Evolutionary conservation across 495 filamentous ascomycete genomes (phyloP), one percentile per base, ranked within the genome.

Genomic region (Penicillium pulvis): DNA sequence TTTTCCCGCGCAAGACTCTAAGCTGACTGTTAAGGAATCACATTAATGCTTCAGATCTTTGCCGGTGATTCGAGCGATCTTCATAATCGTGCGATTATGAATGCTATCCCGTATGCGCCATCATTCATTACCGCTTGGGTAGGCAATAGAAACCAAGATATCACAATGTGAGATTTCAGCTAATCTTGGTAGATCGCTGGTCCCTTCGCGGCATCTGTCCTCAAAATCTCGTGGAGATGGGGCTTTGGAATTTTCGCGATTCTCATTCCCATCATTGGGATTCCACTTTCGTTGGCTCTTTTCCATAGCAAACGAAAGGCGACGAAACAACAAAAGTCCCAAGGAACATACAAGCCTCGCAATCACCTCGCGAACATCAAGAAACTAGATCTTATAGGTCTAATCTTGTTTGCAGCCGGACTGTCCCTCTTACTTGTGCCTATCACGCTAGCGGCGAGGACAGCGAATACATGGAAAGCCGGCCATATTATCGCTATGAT

Each of bases 161-260:
- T 41, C 3, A 41, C 14, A 41, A 11, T 14, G 12, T 3, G 14
- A 41, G 10, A 41, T n/a, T 4, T n/a, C n/a, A n/a, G 39, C 4
- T n/a, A 17, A 41, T 8, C n/a, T n/a, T 16, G 12, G 0, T 17
- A 41, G 39, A 41, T 41, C 16, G 14, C 39, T n/a, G 16, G 11
- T 17, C 39, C 39, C 14, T 41, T 41, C 6, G 39, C 39, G 7
- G 16, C 39, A 3, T 41, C 39, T 41, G 39, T 41, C 4, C 16
- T 41, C 4, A 41, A 41, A 41, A 12, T 17, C 39, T 41, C 39
- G 7, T 41, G 39, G 39, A 41, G 39, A 41, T 47, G 45, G 45
- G 45, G 45, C 6, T 47, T 47, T 47, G 45, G 45, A 23, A 47
- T 47, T 1, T 47, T 47, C 26, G 19, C 45, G 4, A 47, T 47